Percentiles rank a stretch among this genome's conserved stretches.
Evolutionary conservation across 306 rosid genomes (phyloP).

Genomic region (Quercus dentata): DNA sequence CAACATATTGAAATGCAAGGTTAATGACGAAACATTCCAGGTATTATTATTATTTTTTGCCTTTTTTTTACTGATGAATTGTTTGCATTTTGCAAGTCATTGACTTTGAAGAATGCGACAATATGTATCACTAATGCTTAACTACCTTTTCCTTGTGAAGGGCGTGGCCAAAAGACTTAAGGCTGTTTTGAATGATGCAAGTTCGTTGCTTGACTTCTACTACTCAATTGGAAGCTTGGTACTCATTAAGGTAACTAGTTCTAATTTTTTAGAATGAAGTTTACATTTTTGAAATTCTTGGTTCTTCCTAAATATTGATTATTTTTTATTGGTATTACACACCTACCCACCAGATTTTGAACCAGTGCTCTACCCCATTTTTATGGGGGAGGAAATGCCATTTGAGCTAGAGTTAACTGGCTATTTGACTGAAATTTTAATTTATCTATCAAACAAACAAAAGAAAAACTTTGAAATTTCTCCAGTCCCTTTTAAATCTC

Average conservation of each 20-base stretch:
- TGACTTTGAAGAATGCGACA: conserved; percentile 3
- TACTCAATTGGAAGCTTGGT: conserved; percentile 73
- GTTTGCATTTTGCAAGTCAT: conserved; percentile 14
- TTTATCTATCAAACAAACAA: background rate
- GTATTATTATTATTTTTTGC: conserved; percentile 26
- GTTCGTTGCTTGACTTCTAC: conserved; percentile 67
- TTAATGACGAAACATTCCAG: conserved; percentile 50
- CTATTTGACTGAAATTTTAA: background rate
- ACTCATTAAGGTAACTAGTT: conserved; percentile 61
- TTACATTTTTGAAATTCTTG: background rate
- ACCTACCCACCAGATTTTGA: too few species aligned
- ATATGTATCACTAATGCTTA: conserved; percentile 13
- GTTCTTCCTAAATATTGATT: background rate
- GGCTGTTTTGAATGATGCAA: conserved; percentile 55
- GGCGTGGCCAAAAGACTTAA: conserved; percentile 55
- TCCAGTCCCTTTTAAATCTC: background rate
- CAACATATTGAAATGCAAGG: conserved; percentile 59
- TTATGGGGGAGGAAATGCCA: too few species aligned
- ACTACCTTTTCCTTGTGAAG: conserved; percentile 42
- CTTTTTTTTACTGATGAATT: conserved; percentile 10
- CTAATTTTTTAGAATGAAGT: background rate
- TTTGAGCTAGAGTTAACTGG: too few species aligned
- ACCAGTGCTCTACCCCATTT: too few species aligned
- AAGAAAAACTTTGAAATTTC: background rate
- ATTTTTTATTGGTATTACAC: background rate